Evolutionary conservation across 306 rosid genomes (phyloP).

Genomic region (Casuarina cunninghamiana): DNA sequence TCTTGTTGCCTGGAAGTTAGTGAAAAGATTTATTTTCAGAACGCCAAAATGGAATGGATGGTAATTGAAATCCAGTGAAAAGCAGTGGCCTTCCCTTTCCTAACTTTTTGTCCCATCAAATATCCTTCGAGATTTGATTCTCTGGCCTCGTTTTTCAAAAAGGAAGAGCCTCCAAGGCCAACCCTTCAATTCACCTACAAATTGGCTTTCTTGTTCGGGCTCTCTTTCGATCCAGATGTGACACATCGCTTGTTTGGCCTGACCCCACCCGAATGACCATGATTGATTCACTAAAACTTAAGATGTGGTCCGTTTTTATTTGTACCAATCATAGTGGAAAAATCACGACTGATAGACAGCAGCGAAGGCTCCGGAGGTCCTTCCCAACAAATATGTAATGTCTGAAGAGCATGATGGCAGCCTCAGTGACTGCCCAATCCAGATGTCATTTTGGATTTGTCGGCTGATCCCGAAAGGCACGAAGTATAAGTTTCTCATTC

Average conservation of each 20-base stretch:
- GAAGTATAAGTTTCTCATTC: no score
- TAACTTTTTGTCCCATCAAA: slow-evolving; percentile 42
- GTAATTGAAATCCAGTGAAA: slow-evolving; percentile 32
- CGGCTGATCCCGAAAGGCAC: slow-evolving; percentile 43
- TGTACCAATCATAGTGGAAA: slow-evolving; percentile 24
- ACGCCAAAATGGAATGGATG: background rate
- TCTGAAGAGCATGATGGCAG: slow-evolving; percentile 36
- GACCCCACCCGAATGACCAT: slow-evolving; percentile 69
- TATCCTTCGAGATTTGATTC: slow-evolving; percentile 38
- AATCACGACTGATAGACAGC: slow-evolving; percentile 23
- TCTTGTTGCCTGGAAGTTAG: slow-evolving; percentile 44
- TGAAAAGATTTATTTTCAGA: slow-evolving; percentile 30
- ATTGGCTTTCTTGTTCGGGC: slow-evolving; percentile 36
- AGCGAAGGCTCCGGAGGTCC: slow-evolving; percentile 21
- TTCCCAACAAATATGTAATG: slow-evolving; percentile 42
- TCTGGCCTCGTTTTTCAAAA: slow-evolving; percentile 47
- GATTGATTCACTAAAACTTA: slow-evolving; percentile 35
- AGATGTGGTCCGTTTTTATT: slow-evolving; percentile 4
- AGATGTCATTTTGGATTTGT: slow-evolving; percentile 39
- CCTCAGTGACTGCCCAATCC: slow-evolving; percentile 22
- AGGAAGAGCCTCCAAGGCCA: slow-evolving; percentile 38
- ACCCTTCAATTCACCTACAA: slow-evolving; percentile 34
- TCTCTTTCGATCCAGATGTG: slow-evolving; percentile 55
- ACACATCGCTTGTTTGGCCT: slow-evolving; percentile 41
- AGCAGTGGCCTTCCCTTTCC: background rate